Evolutionary conservation across 371 early-diverging fungal species (phyloP).

Genomic region (Mucor ambiguus): DNA sequence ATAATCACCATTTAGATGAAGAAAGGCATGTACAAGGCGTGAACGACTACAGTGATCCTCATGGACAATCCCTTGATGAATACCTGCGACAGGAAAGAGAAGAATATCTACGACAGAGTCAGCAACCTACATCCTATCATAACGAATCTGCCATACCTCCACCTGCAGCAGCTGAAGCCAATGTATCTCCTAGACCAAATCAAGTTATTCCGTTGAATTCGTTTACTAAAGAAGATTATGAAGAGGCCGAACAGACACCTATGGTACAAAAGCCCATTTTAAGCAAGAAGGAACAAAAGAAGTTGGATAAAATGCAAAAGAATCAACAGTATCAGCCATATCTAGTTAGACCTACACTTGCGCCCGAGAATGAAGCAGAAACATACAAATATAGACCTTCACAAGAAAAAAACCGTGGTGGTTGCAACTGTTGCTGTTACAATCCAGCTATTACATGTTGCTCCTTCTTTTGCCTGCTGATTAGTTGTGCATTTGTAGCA

Average conservation of each 20-base stretch:
- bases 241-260: constrained; percentile 11
- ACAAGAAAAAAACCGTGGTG: background rate
- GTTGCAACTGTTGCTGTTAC: constrained; percentile 29
- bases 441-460: constrained; percentile 38
- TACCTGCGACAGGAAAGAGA: constrained; percentile 23
- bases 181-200: background rate
- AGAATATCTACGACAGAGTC: constrained; percentile 21
- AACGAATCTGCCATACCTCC: background rate
- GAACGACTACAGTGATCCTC: constrained; percentile 6
- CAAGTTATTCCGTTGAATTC: background rate
- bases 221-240: constrained; percentile 1
- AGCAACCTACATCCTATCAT: background rate
- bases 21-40: constrained; percentile 10
- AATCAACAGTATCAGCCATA: constrained; percentile 11
- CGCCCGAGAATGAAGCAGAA: constrained; percentile 26
- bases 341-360: constrained; percentile 16
- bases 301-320: constrained; percentile 1
- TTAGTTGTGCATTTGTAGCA: constrained; percentile 27
- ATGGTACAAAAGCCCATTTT: constrained; percentile 1
- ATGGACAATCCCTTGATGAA: constrained; percentile 8
- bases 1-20: background rate
- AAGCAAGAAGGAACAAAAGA: constrained; percentile 11
- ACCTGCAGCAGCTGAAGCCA: background rate
- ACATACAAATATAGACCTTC: constrained; percentile 15
- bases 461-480: constrained; percentile 29